These are phyloP conservation scores for Bromus sterilis DNA, from an alignment of 176 grass and related monocot genomes.

Conservation along the genomic window DNA sequence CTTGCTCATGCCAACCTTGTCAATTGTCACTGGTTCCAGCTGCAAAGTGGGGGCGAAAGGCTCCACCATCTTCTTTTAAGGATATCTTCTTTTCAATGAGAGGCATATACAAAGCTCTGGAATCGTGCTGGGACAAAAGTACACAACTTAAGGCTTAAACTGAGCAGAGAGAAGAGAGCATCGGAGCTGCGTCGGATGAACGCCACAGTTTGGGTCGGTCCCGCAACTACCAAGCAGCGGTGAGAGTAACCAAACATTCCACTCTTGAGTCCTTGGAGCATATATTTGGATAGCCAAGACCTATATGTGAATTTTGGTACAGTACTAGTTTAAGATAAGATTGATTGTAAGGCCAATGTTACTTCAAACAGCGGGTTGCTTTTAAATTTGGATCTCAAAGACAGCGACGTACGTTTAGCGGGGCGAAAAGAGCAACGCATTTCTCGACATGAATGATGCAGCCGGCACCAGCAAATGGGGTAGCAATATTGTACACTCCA, in stretches of 20 bases:
- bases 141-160: neutral
- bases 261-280: neutral
- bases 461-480: neutral
- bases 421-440: too few relatives aligned
- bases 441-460: neutral
- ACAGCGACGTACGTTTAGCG: neutral
- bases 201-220: neutral
- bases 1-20: neutral
- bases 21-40: neutral
- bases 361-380: neutral
- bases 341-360: neutral
- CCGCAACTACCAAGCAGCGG: neutral
- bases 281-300: neutral
- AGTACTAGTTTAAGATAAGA: too few relatives aligned
- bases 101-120: neutral
- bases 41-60: neutral
- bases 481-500: neutral
- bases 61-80: neutral
- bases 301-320: too few relatives aligned
- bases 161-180: neutral
- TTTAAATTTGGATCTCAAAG: neutral
- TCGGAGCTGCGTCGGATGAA: constrained; percentile 30
- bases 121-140: neutral
- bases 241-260: neutral
- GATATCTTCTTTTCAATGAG: too few relatives aligned